Percentiles rank a stretch among this genome's conserved stretches.
These are phyloP conservation scores for Fusarium sp. DNA, from an alignment of 2,329 filamentous ascomycete species.

Conservation along the genomic window DNA sequence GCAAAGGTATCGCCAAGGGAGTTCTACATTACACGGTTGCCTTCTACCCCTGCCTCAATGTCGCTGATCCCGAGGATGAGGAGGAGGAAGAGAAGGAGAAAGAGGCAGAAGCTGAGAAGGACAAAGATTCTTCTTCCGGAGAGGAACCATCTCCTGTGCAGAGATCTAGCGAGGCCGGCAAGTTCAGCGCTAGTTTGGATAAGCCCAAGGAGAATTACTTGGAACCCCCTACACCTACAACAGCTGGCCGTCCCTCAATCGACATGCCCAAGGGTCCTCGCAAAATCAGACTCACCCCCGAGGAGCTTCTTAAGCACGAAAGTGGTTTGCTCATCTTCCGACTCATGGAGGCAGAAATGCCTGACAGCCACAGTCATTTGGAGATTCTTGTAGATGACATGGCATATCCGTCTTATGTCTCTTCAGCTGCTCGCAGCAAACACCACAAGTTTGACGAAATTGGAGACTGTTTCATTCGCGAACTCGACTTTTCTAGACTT, in stretches of 20 bases:
- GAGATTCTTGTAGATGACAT: conserved; percentile 96
- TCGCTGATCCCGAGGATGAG: conserved; percentile 90
- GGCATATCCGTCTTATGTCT: conserved; percentile 88
- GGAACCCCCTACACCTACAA: conserved; percentile 51
- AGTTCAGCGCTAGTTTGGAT: conserved; percentile 56
- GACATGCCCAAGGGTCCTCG: conserved; percentile 69
- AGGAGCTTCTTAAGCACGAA: conserved; percentile 87
- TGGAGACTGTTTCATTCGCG: conserved; percentile 94
- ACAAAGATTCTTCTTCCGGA: conserved; percentile 31
- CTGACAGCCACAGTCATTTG: conserved; percentile 78
- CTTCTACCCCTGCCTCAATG: conserved; percentile 90
- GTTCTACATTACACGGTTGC: conserved; percentile 82
- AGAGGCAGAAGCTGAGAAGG: conserved; percentile 39
- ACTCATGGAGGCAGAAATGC: conserved; percentile 88
- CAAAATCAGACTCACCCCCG: conserved; percentile 80
- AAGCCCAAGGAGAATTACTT: conserved; percentile 42
- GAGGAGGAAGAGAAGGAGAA: conserved; percentile 64
- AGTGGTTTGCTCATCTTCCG: conserved; percentile 95
- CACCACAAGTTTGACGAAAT: conserved; percentile 86
- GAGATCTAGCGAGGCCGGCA: conserved; percentile 54
- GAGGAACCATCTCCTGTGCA: conserved; percentile 28
- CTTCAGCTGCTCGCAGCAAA: conserved; percentile 77
- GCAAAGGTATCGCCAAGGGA: conserved; percentile 81
- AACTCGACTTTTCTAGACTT: conserved; percentile 95
- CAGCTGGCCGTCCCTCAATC: conserved; percentile 58